Percentiles rank a stretch among this genome's conserved stretches.
Evolutionary conservation across 208 protist genomes (phyloP).

Genomic region (Crithidia mellificae): DNA sequence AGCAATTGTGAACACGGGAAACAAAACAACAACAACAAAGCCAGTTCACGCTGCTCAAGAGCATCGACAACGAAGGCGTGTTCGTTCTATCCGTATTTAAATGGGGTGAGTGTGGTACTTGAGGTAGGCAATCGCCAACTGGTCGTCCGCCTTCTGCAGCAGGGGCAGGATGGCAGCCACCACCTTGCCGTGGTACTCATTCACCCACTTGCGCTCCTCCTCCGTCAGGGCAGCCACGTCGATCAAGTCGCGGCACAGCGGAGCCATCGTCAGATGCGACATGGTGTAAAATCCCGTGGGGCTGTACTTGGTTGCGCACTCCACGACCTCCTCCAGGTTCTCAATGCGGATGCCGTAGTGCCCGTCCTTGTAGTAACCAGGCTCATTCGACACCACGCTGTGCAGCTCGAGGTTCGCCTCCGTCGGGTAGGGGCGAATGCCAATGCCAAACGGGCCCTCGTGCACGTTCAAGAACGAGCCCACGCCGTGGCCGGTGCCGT

Average conservation of each 20-base stretch:
- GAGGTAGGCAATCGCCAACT: conserved; percentile 63
- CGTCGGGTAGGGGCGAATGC: conserved; percentile 45
- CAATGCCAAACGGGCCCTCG: conserved; percentile 92
- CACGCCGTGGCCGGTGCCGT: conserved; percentile 97
- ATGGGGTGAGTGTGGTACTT: conserved; percentile 66
- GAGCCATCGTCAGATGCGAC: conserved; percentile 86
- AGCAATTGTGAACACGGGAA: no score
- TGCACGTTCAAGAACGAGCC: conserved; percentile 97
- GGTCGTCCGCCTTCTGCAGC: conserved; percentile 52
- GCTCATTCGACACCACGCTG: conserved; percentile 91
- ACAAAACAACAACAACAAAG: no score
- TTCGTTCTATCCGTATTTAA: no score
- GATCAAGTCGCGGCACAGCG: conserved; percentile 92
- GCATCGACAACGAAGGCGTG: no score
- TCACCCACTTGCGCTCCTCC: conserved; percentile 69
- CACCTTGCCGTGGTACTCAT: conserved; percentile 79
- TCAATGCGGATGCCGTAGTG: conserved; percentile 98
- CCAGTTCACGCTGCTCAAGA: no score
- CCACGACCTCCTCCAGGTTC: conserved; percentile 93
- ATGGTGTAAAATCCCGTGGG: conserved; percentile 72
- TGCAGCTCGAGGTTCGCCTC: conserved; percentile 57
- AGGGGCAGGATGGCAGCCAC: conserved; percentile 41
- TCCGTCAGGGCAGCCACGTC: conserved; percentile 70
- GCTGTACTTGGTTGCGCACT: conserved; percentile 53
- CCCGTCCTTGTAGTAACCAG: conserved; percentile 98